Evolutionary conservation across 148 eudicot genomes (phyloP).

Genomic region (Spergularia marina): DNA sequence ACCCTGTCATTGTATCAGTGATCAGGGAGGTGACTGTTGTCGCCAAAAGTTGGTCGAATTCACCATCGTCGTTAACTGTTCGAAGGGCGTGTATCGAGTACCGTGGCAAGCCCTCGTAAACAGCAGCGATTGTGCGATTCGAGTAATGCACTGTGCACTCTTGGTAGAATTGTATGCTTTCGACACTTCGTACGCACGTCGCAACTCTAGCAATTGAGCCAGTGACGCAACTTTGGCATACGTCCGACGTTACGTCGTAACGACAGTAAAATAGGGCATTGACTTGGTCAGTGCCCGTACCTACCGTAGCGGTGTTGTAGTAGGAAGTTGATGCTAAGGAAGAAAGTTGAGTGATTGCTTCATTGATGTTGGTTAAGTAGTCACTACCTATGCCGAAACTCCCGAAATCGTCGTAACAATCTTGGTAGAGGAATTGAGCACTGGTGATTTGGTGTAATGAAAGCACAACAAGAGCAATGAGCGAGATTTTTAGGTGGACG

Average conservation of each 20-base stretch:
- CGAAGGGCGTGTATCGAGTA: too few relatives aligned
- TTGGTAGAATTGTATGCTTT: neutral
- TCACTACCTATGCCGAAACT: neutral
- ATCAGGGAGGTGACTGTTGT: neutral
- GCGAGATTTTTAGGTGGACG: neutral
- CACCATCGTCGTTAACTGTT: neutral
- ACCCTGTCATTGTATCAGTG: neutral
- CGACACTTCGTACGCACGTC: neutral
- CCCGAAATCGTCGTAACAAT: neutral
- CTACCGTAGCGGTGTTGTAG: constrained; percentile 1
- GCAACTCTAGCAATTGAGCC: neutral
- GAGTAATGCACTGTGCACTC: constrained; percentile 24
- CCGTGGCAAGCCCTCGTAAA: neutral
- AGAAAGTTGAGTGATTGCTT: constrained; percentile 2
- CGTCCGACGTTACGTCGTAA: constrained; percentile 10
- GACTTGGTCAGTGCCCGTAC: neutral
- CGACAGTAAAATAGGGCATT: constrained; percentile 23
- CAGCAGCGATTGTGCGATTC: constrained; percentile 3
- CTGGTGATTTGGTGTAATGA: neutral
- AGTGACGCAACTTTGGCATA: constrained; percentile 20
- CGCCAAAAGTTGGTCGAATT: neutral
- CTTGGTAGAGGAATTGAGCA: neutral
- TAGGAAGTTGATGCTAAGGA: constrained; percentile 13
- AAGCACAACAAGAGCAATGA: neutral
- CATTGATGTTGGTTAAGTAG: constrained; percentile 7